A percentile compares a stretch with the other conserved stretches of the same genome.
phyloP scores from a whole-genome alignment of 179 eudicot species.

The Heliamphora pulchella region DNA sequence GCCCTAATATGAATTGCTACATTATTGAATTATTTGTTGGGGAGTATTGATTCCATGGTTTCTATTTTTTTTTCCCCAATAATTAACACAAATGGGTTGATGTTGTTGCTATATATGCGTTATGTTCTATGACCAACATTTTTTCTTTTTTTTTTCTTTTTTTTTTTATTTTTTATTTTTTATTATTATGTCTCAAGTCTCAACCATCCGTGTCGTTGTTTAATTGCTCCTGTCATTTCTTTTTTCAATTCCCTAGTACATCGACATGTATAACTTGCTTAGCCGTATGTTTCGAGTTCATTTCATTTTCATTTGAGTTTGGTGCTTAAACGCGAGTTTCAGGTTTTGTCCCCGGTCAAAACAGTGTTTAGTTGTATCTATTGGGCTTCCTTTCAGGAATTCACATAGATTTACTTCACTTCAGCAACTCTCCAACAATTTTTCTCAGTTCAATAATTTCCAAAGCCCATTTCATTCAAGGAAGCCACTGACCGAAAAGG shows the following conservation, averaged over 20 bases:
- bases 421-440: constrained; percentile 78
- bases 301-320: neutral
- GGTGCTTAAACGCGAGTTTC: neutral
- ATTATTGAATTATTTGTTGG: too few relatives aligned
- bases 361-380: neutral
- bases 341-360: neutral
- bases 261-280: neutral
- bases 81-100: too few relatives aligned
- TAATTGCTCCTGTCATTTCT: neutral
- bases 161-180: neutral
- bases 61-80: too few relatives aligned
- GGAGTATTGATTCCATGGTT: too few relatives aligned
- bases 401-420: constrained; percentile 51
- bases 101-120: too few relatives aligned
- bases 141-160: too few relatives aligned
- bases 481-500: constrained; percentile 87
- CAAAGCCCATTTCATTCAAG: constrained; percentile 58
- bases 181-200: neutral
- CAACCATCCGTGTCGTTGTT: neutral
- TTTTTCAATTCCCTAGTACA: neutral
- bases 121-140: too few relatives aligned
- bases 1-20: too few relatives aligned
- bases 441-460: constrained; percentile 81
- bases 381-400: constrained; percentile 37
- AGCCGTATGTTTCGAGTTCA: neutral